A percentile compares a stretch with the other conserved stretches of the same genome.
Evolutionary conservation across 768 basidiomycete genomes (phyloP).

Genomic region (Russula dissimulans): DNA sequence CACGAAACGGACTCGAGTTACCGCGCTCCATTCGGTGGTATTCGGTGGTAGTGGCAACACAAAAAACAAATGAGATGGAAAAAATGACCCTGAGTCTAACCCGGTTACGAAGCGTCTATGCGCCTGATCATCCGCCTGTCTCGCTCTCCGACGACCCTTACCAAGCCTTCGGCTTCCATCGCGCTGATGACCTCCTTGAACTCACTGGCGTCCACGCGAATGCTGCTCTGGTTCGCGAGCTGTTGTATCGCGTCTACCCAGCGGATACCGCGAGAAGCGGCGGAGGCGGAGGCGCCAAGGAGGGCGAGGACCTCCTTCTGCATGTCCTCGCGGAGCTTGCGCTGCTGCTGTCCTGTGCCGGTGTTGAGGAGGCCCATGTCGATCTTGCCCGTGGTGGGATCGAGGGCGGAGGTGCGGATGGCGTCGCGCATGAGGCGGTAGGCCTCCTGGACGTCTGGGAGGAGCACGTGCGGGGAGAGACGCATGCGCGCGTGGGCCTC

Average conservation of each 20-base stretch:
- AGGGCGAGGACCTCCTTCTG: conserved; percentile 66
- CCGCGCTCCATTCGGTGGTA: not conserved
- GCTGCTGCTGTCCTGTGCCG: conserved; percentile 80
- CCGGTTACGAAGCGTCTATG: conserved; percentile 33
- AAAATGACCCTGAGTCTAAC: too few relatives aligned
- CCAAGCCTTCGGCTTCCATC: conserved; percentile 75
- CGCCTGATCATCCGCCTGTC: conserved; percentile 73
- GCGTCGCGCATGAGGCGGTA: conserved; percentile 94
- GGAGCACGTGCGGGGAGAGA: conserved; percentile 77
- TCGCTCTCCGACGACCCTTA: conserved; percentile 82
- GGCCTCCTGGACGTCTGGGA: conserved; percentile 83
- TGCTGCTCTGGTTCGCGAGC: conserved; percentile 75
- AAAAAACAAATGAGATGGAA: not conserved
- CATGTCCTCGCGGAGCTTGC: conserved; percentile 84
- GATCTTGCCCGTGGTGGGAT: conserved; percentile 94
- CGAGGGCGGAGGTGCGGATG: conserved; percentile 89
- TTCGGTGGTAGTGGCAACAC: not conserved
- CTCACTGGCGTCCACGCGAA: conserved; percentile 70
- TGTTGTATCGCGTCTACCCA: conserved; percentile 78
- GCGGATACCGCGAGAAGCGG: conserved; percentile 52
- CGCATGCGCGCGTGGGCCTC: conserved; percentile 98
- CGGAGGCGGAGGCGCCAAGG: conserved; percentile 38
- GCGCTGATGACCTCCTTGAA: conserved; percentile 71
- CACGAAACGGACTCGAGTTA: not conserved
- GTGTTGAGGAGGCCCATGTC: conserved; percentile 95